Evolutionary conservation across 2,329 filamentous ascomycete species (phyloP).

Genomic region (Tolypocladium ophioglossoides): DNA sequence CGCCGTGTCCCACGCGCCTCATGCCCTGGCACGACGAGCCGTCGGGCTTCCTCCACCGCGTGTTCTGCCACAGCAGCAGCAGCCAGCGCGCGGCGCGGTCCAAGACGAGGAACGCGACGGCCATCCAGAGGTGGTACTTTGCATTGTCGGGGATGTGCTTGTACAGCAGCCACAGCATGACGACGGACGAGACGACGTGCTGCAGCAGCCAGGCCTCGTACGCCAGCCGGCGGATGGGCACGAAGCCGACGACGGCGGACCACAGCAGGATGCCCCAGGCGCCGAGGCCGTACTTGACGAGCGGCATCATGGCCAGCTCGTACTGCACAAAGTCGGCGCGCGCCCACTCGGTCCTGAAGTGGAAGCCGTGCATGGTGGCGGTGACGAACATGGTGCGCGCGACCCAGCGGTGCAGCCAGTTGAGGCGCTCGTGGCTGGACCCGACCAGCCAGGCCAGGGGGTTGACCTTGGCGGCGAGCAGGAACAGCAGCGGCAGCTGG

Average conservation of each 20-base stretch:
- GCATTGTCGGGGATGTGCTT: slow-evolving; percentile 51
- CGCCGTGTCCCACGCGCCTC: slow-evolving; percentile 40
- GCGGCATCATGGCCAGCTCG: slow-evolving; percentile 50
- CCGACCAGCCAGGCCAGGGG: slow-evolving; percentile 51
- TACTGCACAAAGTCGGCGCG: slow-evolving; percentile 45
- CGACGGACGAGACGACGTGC: slow-evolving; percentile 49
- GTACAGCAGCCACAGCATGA: slow-evolving; percentile 54
- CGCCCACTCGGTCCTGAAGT: slow-evolving; percentile 57
- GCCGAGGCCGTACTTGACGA: slow-evolving; percentile 56
- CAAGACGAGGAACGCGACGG: slow-evolving; percentile 49
- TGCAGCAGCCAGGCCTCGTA: slow-evolving; percentile 64
- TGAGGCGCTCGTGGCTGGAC: slow-evolving; percentile 56
- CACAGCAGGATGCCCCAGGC: slow-evolving; percentile 57
- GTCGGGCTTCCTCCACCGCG: slow-evolving; percentile 29
- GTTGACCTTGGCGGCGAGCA: slow-evolving; percentile 50
- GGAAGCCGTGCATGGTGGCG: slow-evolving; percentile 57
- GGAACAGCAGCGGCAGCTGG: slow-evolving; percentile 53
- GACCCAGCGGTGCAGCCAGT: slow-evolving; percentile 66
- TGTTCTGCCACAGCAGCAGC: slow-evolving; percentile 41
- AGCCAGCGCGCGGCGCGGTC: slow-evolving; percentile 46
- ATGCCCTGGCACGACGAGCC: slow-evolving; percentile 34
- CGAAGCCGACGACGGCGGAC: slow-evolving; percentile 52
- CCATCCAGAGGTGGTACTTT: slow-evolving; percentile 54
- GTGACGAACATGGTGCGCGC: slow-evolving; percentile 59
- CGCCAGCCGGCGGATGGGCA: slow-evolving; percentile 52